Conservation (phyloP, 352 stramenopile genomes). For the Phytophthora pisi region DNA sequence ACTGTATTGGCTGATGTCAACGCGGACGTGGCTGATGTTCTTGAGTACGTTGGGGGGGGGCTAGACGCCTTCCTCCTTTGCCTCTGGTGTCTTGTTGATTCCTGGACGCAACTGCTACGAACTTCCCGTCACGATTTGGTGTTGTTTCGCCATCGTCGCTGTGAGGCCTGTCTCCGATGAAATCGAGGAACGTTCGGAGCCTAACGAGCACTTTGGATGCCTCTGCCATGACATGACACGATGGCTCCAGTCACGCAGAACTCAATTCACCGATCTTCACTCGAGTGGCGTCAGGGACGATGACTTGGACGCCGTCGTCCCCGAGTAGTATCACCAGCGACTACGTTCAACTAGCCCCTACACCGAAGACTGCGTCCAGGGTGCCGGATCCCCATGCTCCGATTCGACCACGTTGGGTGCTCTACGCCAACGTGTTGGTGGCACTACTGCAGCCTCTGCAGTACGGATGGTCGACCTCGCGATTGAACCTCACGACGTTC, state of each 20-base stretch:
- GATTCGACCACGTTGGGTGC: constrained; percentile 12
- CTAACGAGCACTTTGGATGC: background rate
- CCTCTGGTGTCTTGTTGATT: background rate
- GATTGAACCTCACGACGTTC: constrained; percentile 56
- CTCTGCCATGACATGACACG: background rate
- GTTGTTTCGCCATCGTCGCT: background rate
- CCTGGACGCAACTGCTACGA: background rate
- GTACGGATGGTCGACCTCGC: constrained; percentile 56
- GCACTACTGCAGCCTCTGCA: constrained; percentile 48
- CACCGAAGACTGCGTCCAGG: background rate
- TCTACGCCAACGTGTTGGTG: constrained; percentile 46
- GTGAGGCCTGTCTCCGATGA: background rate
- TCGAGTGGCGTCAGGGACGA: background rate
- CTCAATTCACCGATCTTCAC: background rate
- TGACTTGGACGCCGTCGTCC: background rate
- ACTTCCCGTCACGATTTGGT: constrained; percentile 2
- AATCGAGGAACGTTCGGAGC: background rate
- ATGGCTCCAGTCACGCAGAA: background rate
- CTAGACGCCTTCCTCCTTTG: no score
- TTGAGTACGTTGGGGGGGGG: no score
- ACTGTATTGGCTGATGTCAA: no score
- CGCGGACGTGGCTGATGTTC: no score
- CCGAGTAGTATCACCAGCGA: background rate
- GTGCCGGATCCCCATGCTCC: background rate
- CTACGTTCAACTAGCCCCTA: background rate